Conservation (phyloP, 495 filamentous ascomycete genomes). For the Aspergillus asperescens region DNA sequence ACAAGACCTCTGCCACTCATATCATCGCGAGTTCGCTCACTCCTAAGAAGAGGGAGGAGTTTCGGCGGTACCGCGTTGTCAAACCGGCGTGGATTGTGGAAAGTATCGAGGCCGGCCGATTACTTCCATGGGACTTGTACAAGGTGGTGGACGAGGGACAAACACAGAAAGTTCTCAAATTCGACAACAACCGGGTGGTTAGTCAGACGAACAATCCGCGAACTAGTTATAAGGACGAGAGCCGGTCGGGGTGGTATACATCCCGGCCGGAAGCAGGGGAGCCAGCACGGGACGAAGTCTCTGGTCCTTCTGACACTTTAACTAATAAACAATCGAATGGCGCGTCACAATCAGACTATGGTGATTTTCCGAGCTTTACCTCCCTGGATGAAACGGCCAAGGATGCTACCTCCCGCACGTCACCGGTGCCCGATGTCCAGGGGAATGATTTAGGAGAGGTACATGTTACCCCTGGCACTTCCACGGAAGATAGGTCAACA, state of each 20-base stretch:
- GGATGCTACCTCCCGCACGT: background rate
- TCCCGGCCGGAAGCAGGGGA: slow-evolving; percentile 50
- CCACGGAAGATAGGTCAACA: background rate
- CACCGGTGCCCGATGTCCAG: background rate
- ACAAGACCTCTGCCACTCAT: slow-evolving; percentile 89
- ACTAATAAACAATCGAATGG: background rate
- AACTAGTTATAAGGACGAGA: slow-evolving; percentile 67
- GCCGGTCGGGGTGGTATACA: slow-evolving; percentile 71
- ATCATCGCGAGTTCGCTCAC: slow-evolving; percentile 88
- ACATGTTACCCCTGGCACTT: background rate
- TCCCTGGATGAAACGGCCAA: slow-evolving; percentile 20
- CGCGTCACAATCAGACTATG: slow-evolving; percentile 39
- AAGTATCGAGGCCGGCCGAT: slow-evolving; percentile 69
- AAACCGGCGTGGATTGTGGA: slow-evolving; percentile 96
- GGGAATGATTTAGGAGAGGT: background rate
- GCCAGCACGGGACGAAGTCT: background rate
- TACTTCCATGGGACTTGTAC: slow-evolving; percentile 81
- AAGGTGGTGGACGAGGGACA: slow-evolving; percentile 74
- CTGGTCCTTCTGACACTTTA: background rate
- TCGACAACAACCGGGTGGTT: slow-evolving; percentile 62
- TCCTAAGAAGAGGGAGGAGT: slow-evolving; percentile 86
- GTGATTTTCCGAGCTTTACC: slow-evolving; percentile 41
- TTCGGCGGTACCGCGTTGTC: slow-evolving; percentile 79
- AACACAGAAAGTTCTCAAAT: slow-evolving; percentile 71
- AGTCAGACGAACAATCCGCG: slow-evolving; percentile 56